Conservation (phyloP, 2,329 filamentous ascomycete genomes). For the Drechslerella coelobrocha region DNA sequence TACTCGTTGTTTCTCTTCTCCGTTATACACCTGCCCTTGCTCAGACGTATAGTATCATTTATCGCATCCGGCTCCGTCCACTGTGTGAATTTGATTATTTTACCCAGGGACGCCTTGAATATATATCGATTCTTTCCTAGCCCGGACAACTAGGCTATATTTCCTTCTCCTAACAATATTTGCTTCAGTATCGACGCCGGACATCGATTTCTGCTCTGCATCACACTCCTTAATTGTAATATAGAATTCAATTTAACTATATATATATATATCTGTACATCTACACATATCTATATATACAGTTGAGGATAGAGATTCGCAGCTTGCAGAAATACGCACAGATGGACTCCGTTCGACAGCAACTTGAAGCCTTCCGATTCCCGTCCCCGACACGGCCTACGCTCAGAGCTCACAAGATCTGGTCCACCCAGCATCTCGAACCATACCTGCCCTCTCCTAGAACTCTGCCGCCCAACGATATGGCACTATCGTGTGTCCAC, state of each 20-base stretch:
- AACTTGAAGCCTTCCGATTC: constrained; percentile 45
- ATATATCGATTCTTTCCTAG: no score
- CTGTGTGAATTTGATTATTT: no score
- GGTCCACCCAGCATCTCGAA: constrained; percentile 46
- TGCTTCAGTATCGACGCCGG: constrained; percentile 40
- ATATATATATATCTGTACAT: background rate
- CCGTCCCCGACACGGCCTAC: constrained; percentile 45
- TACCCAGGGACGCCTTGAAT: constrained; percentile 33
- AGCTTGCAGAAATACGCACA: constrained; percentile 25
- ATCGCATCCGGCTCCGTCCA: no score
- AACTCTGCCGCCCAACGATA: constrained; percentile 33
- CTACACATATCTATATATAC: background rate
- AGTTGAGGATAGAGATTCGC: constrained; percentile 1
- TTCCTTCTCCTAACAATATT: no score
- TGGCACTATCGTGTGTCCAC: constrained; percentile 6
- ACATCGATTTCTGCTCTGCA: constrained; percentile 31
- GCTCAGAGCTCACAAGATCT: constrained; percentile 45
- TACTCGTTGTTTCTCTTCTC: no score
- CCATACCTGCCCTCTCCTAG: constrained; percentile 44
- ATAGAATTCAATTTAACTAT: constrained; percentile 1
- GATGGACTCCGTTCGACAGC: constrained; percentile 46
- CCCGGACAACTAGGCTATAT: no score
- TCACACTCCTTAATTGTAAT: background rate
- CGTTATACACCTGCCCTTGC: no score
- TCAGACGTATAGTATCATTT: no score